These are phyloP conservation scores for Starmera quercuum DNA, from an alignment of 805 yeast genomes.

Conservation along the genomic window DNA sequence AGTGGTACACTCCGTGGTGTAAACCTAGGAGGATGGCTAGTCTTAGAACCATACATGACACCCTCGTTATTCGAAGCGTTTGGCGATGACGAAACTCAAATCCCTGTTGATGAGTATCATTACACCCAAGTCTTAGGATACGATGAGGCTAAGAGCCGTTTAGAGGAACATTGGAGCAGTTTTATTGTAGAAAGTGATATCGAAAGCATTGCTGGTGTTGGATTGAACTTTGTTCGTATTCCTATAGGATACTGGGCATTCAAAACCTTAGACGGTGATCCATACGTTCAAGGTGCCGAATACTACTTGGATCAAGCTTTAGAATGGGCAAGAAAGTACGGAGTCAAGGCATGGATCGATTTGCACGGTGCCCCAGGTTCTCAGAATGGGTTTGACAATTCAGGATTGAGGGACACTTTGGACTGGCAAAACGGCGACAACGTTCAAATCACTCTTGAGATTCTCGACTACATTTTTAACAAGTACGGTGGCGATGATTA, in stretches of 20 bases:
- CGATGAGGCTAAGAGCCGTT: slow-evolving; percentile 40
- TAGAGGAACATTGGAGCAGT: slow-evolving; percentile 68
- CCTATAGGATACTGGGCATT: slow-evolving; percentile 98
- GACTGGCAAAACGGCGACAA: slow-evolving; percentile 52
- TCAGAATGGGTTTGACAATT: slow-evolving; percentile 93
- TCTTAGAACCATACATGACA: slow-evolving; percentile 78
- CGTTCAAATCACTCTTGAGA: slow-evolving; percentile 44
- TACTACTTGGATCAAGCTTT: slow-evolving; percentile 69
- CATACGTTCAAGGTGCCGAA: slow-evolving; percentile 81
- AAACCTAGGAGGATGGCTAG: slow-evolving; percentile 87
- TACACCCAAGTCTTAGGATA: slow-evolving; percentile 54
- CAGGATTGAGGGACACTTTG: slow-evolving; percentile 66
- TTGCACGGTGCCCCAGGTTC: slow-evolving; percentile 96
- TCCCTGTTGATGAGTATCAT: slow-evolving; percentile 83
- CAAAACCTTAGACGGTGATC: slow-evolving; percentile 52
- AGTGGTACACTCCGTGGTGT: slow-evolving; percentile 44
- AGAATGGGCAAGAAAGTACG: slow-evolving; percentile 58
- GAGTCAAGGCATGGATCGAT: slow-evolving; percentile 80
- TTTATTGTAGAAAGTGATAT: slow-evolving; percentile 76
- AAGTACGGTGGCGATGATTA: slow-evolving; percentile 59
- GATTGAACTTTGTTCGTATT: slow-evolving; percentile 79
- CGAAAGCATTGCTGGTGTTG: slow-evolving; percentile 44
- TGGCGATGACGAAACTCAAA: slow-evolving; percentile 28
- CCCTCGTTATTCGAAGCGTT: slow-evolving; percentile 63
- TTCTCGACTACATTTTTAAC: slow-evolving; percentile 43